Base-by-base conservation (phyloP, 371 early-diverging fungal genomes). In the Circinella minor region DNA sequence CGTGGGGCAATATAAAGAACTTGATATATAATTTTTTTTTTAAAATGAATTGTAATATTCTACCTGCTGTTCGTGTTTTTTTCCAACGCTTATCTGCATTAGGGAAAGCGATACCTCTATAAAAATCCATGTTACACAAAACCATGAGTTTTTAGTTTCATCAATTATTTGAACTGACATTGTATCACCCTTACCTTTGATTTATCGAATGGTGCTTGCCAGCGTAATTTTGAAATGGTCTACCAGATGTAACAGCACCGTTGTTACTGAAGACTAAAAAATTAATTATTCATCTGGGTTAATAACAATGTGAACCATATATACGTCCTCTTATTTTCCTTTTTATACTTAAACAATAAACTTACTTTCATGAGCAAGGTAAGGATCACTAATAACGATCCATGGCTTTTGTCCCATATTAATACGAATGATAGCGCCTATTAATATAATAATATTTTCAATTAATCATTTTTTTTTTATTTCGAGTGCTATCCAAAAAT, bases 341-440 rank as follows among this genome's bases (percentile, higher is more conserved):
- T 27, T 27, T 27, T 27, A 27, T 27, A 1, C 27, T 27, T 27
- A 27, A 27, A 27, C 27, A 15, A 51, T 8, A 51, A n/a, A 51
- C 51, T 7, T 51, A 51, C 51, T 61, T n/a, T 76, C 76, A 47
- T 76, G 76, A 3, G 76, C 76, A 38, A 76, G 51, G 27, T 60
- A 27, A 39, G 72, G 70, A 43, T 76, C 76, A n/a, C 65, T 46
- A 49, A 76, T 70, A 27, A 70, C 61, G 15, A 76, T 65, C 70
- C 70, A 76, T 10, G 66, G 55, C 18, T 70, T 59, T n/a, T 70
- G 70, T 54, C 76, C 76, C 67, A 76, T 68, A n/a, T 67, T 8
- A 39, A 76, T 38, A 4, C 66, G 65, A 49, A 72, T 51, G 36
- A 76, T 70, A 1, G 72, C 72, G 18, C 62, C 62, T 61, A n/a